Evolutionary conservation across 2,329 filamentous ascomycete species (phyloP), one percentile per base, ranked within the genome.

Genomic region (Diaporthe citrichinensis): DNA sequence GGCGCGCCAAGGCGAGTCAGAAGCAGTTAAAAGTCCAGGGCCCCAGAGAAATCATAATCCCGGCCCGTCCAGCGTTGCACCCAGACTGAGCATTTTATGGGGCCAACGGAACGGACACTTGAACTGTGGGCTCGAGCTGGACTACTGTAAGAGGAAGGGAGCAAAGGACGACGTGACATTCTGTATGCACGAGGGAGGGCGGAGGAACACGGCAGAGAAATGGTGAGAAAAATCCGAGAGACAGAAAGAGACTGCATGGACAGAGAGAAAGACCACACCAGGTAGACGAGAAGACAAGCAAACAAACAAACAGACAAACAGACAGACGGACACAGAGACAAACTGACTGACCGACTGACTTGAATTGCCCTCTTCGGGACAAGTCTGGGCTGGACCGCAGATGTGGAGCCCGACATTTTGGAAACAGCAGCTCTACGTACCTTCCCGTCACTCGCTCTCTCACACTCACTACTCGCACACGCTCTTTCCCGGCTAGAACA

Each of bases 61-160:
- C 62, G 62, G 62, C 46, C 62, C 65, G 65, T 53, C 65, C 65
- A 68, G 65, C 65, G 65, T 68, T n/a, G 31, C 65, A 68, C 65
- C 65, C 20, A 68, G 46, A 68, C 44, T 25, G 65, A 68, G 23
- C 46, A 39, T 53, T 49, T 67, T 68, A 68, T 68, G 65, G 65
- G 65, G 46, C 65, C 65, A 46, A 61, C 46, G 65, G 65, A 68
- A 53, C 65, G 46, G 65, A 25, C 65, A 36, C 65, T 68, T 53
- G 65, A 68, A 68, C 65, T 68, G 65, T 68, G 65, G 65, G 65
- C 65, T 68, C 65, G 65, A 68, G 46, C 65, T 68, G 34, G 65
- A 53, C 44, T 68, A 39, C 62, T 39, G 31, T n/a, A 68, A 68
- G 31, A 41, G 65, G 65, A 53, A 62, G 17, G n/a, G 59, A 14